phyloP scores from a whole-genome alignment of 2,329 filamentous ascomycete genomes.

The Ascochyta clinopodiicola region DNA sequence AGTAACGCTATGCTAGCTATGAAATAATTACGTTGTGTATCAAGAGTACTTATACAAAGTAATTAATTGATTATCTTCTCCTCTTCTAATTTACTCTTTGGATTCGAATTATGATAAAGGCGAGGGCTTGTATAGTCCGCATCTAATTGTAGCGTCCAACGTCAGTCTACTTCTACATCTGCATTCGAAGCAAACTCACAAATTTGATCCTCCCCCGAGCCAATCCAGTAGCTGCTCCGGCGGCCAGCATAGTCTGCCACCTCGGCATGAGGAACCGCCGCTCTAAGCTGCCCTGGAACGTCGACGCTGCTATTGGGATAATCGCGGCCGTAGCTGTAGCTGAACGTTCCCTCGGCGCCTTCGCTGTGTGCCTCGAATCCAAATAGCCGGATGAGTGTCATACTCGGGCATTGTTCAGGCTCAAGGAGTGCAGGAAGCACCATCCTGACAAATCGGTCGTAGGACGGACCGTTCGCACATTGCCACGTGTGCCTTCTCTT shows the following conservation, averaged over 20 bases:
- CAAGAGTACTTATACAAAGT: too few species aligned
- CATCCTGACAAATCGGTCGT: not conserved
- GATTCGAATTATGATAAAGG: too few species aligned
- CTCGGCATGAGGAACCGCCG: not conserved
- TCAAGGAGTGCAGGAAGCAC: not conserved
- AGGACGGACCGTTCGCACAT: not conserved
- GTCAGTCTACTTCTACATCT: too few species aligned
- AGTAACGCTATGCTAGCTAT: too few species aligned
- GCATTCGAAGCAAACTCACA: not conserved
- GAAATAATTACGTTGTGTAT: too few species aligned
- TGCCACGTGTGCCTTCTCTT: not conserved
- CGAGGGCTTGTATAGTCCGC: too few species aligned
- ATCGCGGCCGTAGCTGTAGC: not conserved
- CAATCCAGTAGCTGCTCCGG: not conserved
- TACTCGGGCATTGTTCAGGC: not conserved
- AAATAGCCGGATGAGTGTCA: not conserved
- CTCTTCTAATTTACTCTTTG: too few species aligned
- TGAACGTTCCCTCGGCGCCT: not conserved
- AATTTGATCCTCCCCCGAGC: not conserved
- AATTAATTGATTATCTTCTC: too few species aligned
- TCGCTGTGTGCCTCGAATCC: not conserved
- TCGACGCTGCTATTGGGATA: not conserved
- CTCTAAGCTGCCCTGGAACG: not conserved
- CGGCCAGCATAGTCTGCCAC: constrained; percentile 22
- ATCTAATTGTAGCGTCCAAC: too few species aligned